phyloP scores from a whole-genome alignment of 2,329 filamentous ascomycete species.

The Alternaria solani region DNA sequence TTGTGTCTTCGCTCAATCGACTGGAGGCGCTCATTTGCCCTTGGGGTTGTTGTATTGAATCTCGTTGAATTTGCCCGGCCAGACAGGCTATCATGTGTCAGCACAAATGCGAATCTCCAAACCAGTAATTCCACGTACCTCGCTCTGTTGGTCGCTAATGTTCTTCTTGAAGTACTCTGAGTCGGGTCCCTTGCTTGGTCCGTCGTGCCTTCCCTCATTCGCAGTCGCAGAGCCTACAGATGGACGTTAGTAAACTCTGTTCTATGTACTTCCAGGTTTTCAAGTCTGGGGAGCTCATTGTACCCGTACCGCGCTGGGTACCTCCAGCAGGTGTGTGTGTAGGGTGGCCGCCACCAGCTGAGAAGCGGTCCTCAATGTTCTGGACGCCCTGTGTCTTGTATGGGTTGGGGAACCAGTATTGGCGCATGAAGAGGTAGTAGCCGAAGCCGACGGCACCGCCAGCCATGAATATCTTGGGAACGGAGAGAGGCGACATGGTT shows the following conservation, averaged over 20 bases:
- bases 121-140: constrained; percentile 22
- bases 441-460: constrained; percentile 45
- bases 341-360: constrained; percentile 41
- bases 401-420: constrained; percentile 50
- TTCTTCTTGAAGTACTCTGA: constrained; percentile 40
- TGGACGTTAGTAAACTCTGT: constrained; percentile 5
- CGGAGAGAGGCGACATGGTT: constrained; percentile 43
- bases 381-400: constrained; percentile 48
- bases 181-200: constrained; percentile 37
- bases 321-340: constrained; percentile 43
- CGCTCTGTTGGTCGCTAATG: constrained; percentile 34
- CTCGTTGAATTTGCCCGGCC: constrained; percentile 45
- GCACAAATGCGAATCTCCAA: background rate
- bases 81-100: constrained; percentile 28
- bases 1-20: constrained; percentile 1
- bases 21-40: constrained; percentile 38
- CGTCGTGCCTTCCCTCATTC: constrained; percentile 35
- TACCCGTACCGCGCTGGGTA: constrained; percentile 38
- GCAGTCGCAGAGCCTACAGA: constrained; percentile 30
- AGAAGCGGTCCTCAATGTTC: constrained; percentile 47
- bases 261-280: background rate
- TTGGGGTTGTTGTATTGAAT: constrained; percentile 43
- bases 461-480: constrained; percentile 50
- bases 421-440: constrained; percentile 49
- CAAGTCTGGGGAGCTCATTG: constrained; percentile 1